Evolutionary conservation across 1,284 basidiomycete species (phyloP).

Genomic region (Cutaneotrichosporon spelunceum): DNA sequence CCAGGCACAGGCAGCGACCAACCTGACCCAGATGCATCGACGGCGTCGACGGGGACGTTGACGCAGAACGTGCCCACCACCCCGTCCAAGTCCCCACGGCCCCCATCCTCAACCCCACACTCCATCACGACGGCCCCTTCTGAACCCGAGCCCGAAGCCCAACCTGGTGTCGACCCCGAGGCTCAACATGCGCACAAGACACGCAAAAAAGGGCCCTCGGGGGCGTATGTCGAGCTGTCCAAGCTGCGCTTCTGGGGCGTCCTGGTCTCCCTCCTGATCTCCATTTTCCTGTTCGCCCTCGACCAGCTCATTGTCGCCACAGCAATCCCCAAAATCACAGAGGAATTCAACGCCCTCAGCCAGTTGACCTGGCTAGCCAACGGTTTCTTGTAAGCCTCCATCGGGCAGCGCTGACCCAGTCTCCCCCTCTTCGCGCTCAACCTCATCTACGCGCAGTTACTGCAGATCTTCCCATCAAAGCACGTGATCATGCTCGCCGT

Average conservation of each 20-base stretch:
- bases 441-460: constrained; percentile 50
- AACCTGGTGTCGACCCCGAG: background rate
- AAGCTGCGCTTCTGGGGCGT: constrained; percentile 39
- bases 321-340: constrained; percentile 50
- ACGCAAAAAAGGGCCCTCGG: background rate
- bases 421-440: constrained; percentile 51
- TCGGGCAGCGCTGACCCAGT: constrained; percentile 20
- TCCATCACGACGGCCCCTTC: background rate
- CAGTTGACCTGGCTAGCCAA: constrained; percentile 52
- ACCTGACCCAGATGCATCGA: background rate
- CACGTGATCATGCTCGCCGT: constrained; percentile 53
- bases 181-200: background rate
- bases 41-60: background rate
- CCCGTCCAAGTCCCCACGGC: background rate
- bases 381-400: constrained; percentile 39
- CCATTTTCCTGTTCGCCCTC: constrained; percentile 48
- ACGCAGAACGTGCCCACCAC: background rate
- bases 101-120: background rate
- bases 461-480: constrained; percentile 51
- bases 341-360: constrained; percentile 52
- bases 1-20: background rate
- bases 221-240: constrained; percentile 6
- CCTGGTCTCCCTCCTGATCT: constrained; percentile 38
- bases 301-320: constrained; percentile 54
- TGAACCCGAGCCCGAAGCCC: too few species aligned